Evolutionary conservation across 1,139 yeast genomes (phyloP).

Genomic region (Nakaseomyces sp.): DNA sequence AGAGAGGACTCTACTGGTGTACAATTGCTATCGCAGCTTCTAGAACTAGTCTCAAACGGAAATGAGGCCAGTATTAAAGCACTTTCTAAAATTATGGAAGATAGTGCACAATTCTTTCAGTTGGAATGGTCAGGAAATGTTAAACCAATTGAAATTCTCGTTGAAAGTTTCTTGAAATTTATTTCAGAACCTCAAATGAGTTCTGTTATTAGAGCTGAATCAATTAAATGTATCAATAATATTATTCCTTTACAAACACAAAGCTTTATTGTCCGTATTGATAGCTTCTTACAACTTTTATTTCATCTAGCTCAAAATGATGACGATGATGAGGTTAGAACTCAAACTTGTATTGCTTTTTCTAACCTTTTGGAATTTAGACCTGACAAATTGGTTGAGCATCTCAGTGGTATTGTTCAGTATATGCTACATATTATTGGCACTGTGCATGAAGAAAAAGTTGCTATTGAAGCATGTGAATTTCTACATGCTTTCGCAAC

Average conservation of each 20-base stretch:
- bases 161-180: constrained; percentile 54
- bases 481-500: constrained; percentile 73
- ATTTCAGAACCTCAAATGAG: constrained; percentile 36
- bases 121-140: constrained; percentile 46
- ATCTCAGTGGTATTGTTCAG: constrained; percentile 73
- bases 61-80: constrained; percentile 81
- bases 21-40: constrained; percentile 54
- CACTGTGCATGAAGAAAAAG: constrained; percentile 51
- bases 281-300: constrained; percentile 52
- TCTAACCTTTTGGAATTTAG: constrained; percentile 63
- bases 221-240: constrained; percentile 69
- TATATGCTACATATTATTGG: constrained; percentile 75
- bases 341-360: constrained; percentile 73
- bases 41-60: constrained; percentile 46
- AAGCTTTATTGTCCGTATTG: constrained; percentile 55
- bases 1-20: constrained; percentile 46
- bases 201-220: constrained; percentile 46
- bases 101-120: constrained; percentile 40
- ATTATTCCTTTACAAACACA: constrained; percentile 64
- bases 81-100: constrained; percentile 81
- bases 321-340: constrained; percentile 50
- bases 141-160: constrained; percentile 55
- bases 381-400: constrained; percentile 74
- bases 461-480: constrained; percentile 89
- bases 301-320: constrained; percentile 56